Evolutionary conservation across 2,329 filamentous ascomycete species (phyloP).

Genomic region (Aspergillus versicolor): DNA sequence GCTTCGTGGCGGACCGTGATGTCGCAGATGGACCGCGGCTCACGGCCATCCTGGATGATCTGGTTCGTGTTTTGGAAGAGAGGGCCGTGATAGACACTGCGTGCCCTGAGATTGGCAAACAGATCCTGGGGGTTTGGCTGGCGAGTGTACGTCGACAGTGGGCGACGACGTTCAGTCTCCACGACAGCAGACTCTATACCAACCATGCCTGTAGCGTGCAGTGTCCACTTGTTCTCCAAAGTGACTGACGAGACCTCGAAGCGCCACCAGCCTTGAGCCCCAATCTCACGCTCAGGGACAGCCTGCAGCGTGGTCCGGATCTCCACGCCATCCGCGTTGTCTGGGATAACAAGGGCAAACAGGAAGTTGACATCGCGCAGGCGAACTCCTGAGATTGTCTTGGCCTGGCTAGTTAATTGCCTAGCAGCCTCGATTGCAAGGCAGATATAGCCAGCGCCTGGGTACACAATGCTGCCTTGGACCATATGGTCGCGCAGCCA

Average conservation of each 20-base stretch:
- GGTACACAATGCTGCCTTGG: slow-evolving; percentile 30
- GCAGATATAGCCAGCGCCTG: slow-evolving; percentile 25
- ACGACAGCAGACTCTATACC: not conserved
- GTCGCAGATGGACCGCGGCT: not conserved
- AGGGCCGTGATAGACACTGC: not conserved
- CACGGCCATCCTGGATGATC: not conserved
- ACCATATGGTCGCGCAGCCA: slow-evolving; percentile 36
- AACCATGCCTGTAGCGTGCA: not conserved
- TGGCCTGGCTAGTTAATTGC: too few species aligned
- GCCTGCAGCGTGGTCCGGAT: not conserved
- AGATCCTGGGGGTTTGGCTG: not conserved
- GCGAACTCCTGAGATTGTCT: not conserved
- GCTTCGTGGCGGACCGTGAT: not conserved
- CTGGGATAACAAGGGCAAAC: not conserved
- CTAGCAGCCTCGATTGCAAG: slow-evolving; percentile 26
- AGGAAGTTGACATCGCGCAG: not conserved
- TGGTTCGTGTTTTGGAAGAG: not conserved
- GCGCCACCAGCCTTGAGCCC: not conserved
- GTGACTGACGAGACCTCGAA: not conserved
- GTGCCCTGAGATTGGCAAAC: not conserved
- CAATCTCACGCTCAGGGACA: not conserved
- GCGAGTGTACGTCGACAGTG: not conserved
- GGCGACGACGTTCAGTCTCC: not conserved
- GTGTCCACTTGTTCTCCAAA: not conserved
- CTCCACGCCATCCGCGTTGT: not conserved